Percentiles rank a stretch among this genome's conserved stretches.
Conservation (phyloP, 805 yeast species). For the Lipomyces chichibuensis region DNA sequence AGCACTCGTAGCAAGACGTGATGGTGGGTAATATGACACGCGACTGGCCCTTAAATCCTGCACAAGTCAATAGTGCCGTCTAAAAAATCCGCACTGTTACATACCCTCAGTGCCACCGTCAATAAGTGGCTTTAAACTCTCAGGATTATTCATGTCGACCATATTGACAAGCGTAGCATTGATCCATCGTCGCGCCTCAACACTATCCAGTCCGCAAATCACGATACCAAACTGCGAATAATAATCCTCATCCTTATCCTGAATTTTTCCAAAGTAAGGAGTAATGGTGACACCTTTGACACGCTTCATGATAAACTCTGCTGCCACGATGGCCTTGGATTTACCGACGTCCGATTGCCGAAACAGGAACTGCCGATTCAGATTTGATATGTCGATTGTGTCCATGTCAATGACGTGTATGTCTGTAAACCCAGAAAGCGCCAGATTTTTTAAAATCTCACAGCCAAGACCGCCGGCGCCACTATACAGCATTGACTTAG, state of each 20-base stretch:
- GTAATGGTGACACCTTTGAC: conserved; percentile 44
- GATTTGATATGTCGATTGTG: conserved; percentile 73
- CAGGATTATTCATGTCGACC: conserved; percentile 56
- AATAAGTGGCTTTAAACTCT: conserved; percentile 63
- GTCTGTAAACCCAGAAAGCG: conserved; percentile 65
- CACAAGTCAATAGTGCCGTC: not conserved
- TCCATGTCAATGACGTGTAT: conserved; percentile 81
- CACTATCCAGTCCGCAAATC: conserved; percentile 85
- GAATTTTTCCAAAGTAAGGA: conserved; percentile 61
- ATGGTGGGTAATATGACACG: conserved; percentile 83
- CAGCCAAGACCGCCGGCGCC: conserved; percentile 90
- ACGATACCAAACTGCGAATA: conserved; percentile 71
- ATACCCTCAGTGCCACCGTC: conserved; percentile 91
- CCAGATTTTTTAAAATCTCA: conserved; percentile 73
- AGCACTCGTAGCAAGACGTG: conserved; percentile 92
- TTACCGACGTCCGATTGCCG: conserved; percentile 61
- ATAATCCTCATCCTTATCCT: conserved; percentile 62
- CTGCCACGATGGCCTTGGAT: conserved; percentile 69
- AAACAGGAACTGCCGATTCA: conserved; percentile 76
- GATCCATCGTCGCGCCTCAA: conserved; percentile 90
- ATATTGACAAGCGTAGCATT: conserved; percentile 68
- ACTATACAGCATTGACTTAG: conserved; percentile 40
- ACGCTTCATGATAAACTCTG: conserved; percentile 55
- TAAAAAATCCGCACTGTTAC: not conserved
- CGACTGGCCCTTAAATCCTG: conserved; percentile 83